A percentile compares a stretch with the other conserved stretches of the same genome.
phyloP scores from a whole-genome alignment of 1,139 yeast species.

The Magnusiomyces tetraspermus region DNA sequence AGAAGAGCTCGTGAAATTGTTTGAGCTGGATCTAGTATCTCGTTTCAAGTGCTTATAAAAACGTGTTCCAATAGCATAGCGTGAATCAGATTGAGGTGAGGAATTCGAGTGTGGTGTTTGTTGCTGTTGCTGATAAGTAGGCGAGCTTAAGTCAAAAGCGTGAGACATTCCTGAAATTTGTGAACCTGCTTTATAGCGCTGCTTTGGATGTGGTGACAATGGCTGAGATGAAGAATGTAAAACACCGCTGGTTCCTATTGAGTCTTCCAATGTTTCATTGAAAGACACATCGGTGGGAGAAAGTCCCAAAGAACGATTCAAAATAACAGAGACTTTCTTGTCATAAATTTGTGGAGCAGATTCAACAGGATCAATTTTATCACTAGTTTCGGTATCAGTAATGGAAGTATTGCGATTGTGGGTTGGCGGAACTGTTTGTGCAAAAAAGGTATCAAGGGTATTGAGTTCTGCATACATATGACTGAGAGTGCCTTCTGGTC shows the following conservation, averaged over 20 bases:
- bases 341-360: constrained; percentile 74
- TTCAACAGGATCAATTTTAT: constrained; percentile 43
- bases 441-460: constrained; percentile 85
- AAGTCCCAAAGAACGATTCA: constrained; percentile 65
- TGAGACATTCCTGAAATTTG: too few relatives aligned
- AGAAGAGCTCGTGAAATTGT: neutral
- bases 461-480: constrained; percentile 97
- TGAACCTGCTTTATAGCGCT: too few relatives aligned
- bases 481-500: constrained; percentile 60
- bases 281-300: constrained; percentile 70
- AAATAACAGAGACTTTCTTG: constrained; percentile 64
- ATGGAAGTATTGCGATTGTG: constrained; percentile 31
- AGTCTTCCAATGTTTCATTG: constrained; percentile 52
- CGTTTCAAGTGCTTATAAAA: constrained; percentile 5
- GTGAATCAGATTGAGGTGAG: constrained; percentile 3
- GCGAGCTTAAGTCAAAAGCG: neutral
- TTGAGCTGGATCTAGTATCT: neutral
- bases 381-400: constrained; percentile 36
- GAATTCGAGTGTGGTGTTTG: neutral
- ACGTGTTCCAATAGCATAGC: constrained; percentile 5
- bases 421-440: constrained; percentile 44
- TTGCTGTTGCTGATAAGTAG: neutral
- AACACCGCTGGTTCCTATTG: constrained; percentile 23
- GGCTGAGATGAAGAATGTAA: too few relatives aligned
- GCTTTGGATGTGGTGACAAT: too few relatives aligned